Conservation (phyloP, 768 basidiomycete genomes). For the Hypholoma sublateritium region DNA sequence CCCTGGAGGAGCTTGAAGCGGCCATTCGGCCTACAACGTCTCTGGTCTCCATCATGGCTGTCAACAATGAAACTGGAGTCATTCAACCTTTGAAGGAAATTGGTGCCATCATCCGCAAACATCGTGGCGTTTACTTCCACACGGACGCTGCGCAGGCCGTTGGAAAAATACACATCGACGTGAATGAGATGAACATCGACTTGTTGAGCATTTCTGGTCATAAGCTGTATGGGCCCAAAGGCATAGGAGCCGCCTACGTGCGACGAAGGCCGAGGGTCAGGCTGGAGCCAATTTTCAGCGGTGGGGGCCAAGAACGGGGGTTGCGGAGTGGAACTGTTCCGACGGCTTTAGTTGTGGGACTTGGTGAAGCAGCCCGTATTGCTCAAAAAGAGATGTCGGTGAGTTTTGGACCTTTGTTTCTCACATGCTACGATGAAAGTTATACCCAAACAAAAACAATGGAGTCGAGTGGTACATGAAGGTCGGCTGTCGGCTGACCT, state of each 20-base stretch:
- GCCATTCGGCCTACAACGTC: constrained; percentile 93
- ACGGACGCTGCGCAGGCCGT: constrained; percentile 97
- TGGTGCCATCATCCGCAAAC: constrained; percentile 79
- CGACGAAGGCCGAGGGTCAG: constrained; percentile 89
- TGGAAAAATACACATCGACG: constrained; percentile 89
- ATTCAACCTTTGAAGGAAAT: constrained; percentile 98
- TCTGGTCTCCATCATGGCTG: constrained; percentile 96
- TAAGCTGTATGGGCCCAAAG: constrained; percentile 98
- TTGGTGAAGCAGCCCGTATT: constrained; percentile 93
- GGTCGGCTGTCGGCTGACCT: constrained; percentile 10
- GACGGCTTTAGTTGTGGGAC: constrained; percentile 82
- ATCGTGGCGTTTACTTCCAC: constrained; percentile 92
- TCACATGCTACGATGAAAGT: constrained; percentile 41
- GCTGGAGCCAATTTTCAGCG: constrained; percentile 91
- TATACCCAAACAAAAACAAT: constrained; percentile 32
- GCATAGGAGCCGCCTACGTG: constrained; percentile 93
- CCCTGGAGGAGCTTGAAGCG: constrained; percentile 74
- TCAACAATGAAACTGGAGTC: constrained; percentile 99
- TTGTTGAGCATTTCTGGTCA: constrained; percentile 96
- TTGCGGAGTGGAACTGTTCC: constrained; percentile 93
- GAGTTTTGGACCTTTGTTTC: constrained; percentile 38
- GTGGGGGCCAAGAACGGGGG: constrained; percentile 97
- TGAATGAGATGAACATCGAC: constrained; percentile 94
- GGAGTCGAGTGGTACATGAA: constrained; percentile 45
- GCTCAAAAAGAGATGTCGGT: constrained; percentile 92